Base-by-base conservation (phyloP, 139 green algal genomes). In the Spirogloea muscicola region DNA sequence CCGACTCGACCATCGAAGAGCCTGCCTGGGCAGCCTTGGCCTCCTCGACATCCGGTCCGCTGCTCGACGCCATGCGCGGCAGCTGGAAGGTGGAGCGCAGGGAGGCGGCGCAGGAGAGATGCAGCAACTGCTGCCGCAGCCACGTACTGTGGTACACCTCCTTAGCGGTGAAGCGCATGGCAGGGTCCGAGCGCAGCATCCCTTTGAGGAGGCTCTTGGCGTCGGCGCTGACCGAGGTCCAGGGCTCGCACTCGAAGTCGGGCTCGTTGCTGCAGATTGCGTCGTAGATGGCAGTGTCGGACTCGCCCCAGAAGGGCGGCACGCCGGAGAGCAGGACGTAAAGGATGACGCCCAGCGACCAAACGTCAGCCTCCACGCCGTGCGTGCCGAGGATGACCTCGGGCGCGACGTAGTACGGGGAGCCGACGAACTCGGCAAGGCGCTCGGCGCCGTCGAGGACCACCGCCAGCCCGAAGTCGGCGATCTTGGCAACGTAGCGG, bases 401-500 rank as follows among this genome's bases (percentile, higher is more conserved):
- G 27, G 64, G 64, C 9, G 64, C 64, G 39, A 73, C 67, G 49
- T 73, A 73, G 39, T 48, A 73, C 10, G 42, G 64, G 6, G 64
- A 67, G 25, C 64, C 64, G 2, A 42, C 70, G 2, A 38, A 31
- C 16, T 58, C 70, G 13, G 9, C 25, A 34, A 61, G 29, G 18
- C 46, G 27, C 49, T 76, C 36, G 34, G 21, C 46, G 10, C 27
- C 36, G 21, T 39, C 49, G 34, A 76, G 27, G 21, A 69, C n/a
- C 49, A 76, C 27, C 3, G 49, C 44, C 3, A 76, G 34, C 49
- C 67, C 67, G 46, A 76, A 76, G 31, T 76, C 67, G 0, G 67
- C 67, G 1, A 76, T n/a, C 33, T 76, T 76, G n/a, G n/a, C n/a
- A n/a, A n/a, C n/a, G n/a, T n/a, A n/a, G n/a, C n/a, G n/a, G n/a